Evolutionary conservation across 805 yeast species (phyloP).

Genomic region (Monosporozyma solicola): DNA sequence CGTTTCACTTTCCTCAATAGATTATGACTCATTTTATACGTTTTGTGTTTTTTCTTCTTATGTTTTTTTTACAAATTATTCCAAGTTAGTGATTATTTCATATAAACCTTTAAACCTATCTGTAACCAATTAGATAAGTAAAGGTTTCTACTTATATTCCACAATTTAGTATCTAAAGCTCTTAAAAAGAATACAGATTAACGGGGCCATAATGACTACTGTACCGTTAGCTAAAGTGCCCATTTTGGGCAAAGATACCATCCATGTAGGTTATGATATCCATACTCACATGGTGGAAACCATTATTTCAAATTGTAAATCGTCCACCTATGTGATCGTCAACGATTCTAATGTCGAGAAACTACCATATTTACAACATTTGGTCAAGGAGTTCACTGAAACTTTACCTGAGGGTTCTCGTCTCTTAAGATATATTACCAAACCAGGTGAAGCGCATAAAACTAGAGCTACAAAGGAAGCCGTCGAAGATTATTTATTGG

Average conservation of each 20-base stretch:
- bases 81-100: too few relatives aligned
- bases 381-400: constrained; percentile 36
- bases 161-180: background rate
- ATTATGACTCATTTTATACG: background rate
- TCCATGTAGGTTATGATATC: constrained; percentile 84
- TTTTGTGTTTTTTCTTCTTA: background rate
- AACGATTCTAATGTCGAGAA: constrained; percentile 75
- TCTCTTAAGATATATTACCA: constrained; percentile 59
- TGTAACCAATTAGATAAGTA: too few relatives aligned
- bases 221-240: constrained; percentile 43
- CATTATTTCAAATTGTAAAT: constrained; percentile 49
- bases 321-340: constrained; percentile 87
- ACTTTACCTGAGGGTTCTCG: constrained; percentile 48
- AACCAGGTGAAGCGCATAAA: constrained; percentile 93
- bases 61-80: background rate
- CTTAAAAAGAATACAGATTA: constrained; percentile 7
- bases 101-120: too few relatives aligned
- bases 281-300: constrained; percentile 65
- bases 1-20: background rate
- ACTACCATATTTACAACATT: constrained; percentile 49
- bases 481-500: constrained; percentile 81
- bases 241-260: constrained; percentile 73
- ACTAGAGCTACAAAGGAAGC: constrained; percentile 81
- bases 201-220: constrained; percentile 1
- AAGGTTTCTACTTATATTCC: too few relatives aligned